Evolutionary conservation across 73 alveolate species (phyloP).

Genomic region (Paramecium sonneborni): DNA sequence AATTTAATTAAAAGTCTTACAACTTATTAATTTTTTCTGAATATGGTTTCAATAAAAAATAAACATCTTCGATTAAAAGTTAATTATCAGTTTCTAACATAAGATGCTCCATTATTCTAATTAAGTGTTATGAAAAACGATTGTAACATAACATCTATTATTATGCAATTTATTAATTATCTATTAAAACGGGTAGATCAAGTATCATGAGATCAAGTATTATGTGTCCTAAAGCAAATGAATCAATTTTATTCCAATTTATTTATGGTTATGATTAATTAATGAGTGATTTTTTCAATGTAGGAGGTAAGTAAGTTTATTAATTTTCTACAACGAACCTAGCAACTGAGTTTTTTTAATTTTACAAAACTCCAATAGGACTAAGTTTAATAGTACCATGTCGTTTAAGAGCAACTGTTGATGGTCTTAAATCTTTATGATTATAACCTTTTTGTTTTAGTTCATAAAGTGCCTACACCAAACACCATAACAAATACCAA

Average conservation of each 20-base stretch:
- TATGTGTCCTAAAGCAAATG: conserved; percentile 8
- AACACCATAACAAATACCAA: conserved; percentile 16
- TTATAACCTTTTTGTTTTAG: not conserved
- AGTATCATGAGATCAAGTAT: not conserved
- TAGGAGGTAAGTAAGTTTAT: not conserved
- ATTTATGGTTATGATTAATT: not conserved
- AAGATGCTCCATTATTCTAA: not conserved
- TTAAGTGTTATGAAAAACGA: not conserved
- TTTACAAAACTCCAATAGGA: not conserved
- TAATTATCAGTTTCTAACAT: not conserved
- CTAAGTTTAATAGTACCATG: not conserved
- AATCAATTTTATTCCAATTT: not conserved
- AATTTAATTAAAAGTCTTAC: not conserved
- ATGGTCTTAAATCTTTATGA: not conserved
- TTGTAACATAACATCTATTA: not conserved
- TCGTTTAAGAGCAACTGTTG: not conserved
- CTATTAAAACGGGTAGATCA: not conserved
- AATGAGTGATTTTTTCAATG: not conserved
- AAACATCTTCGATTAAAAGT: not conserved
- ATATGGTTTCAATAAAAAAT: not conserved
- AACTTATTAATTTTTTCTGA: not conserved
- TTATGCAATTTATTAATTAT: not conserved
- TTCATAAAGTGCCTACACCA: not conserved
- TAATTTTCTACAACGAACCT: not conserved
- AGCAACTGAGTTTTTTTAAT: not conserved